Conservation (phyloP, 305 asterid genomes). For the Solanum hybrid region DNA sequence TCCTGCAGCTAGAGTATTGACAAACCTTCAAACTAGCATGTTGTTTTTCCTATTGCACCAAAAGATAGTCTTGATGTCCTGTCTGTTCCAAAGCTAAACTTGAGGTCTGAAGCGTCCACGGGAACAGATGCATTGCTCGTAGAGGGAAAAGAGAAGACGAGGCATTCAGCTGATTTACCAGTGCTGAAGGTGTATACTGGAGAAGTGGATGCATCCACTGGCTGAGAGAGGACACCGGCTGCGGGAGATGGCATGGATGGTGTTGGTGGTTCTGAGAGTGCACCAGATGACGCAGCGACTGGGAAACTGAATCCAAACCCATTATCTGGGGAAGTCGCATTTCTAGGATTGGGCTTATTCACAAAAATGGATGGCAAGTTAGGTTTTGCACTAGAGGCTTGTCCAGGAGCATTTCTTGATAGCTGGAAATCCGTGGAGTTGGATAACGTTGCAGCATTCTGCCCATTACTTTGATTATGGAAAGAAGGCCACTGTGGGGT, state of each 20-base stretch:
- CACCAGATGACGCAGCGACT: constrained; percentile 42
- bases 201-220: constrained; percentile 23
- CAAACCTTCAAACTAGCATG: constrained; percentile 26
- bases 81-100: constrained; percentile 66
- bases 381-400: constrained; percentile 32
- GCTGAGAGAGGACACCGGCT: constrained; percentile 20
- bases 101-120: constrained; percentile 38
- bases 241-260: constrained; percentile 58
- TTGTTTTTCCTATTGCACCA: constrained; percentile 46
- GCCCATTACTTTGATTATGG: constrained; percentile 34
- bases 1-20: constrained; percentile 9
- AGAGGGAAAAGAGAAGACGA: constrained; percentile 74
- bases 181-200: constrained; percentile 62
- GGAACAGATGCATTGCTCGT: constrained; percentile 30
- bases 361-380: constrained; percentile 44
- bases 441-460: constrained; percentile 17
- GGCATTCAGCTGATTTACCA: constrained; percentile 31
- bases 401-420: constrained; percentile 26
- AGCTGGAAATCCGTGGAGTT: constrained; percentile 19
- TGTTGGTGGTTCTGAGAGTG: constrained; percentile 71
- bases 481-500: constrained; percentile 25
- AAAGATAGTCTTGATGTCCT: constrained; percentile 49
- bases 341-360: constrained; percentile 29
- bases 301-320: constrained; percentile 72
- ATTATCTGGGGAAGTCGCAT: constrained; percentile 29